Base-by-base conservation (phyloP, 2,329 filamentous ascomycete species). In the Monilinia aucupariae region DNA sequence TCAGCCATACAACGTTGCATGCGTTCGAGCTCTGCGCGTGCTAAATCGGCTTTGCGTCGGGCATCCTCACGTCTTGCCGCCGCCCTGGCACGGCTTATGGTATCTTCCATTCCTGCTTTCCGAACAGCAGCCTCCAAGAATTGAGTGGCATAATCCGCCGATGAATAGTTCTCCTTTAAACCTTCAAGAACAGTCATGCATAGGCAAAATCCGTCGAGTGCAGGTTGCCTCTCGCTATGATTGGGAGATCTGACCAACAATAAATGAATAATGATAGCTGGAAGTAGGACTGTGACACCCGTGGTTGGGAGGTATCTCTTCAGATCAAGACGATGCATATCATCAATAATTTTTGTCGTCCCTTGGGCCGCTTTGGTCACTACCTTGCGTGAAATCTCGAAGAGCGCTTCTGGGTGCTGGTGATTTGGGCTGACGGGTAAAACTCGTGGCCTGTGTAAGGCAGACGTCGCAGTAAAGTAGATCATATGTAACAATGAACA, bases 141-240 rank as follows among this genome's bases (percentile, higher is more conserved):
- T 2, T 90, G 90, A 0, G 90, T 93, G n/a, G 91, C 92, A 71
- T 94, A 96, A 75, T 97, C 92, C n/a, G 93, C 93, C 0, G 92
- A 92, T 0, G 92, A 87, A 72, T 97, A 97, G 37, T 92, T 90
- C 72, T 96, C 91, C 45, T 92, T 86, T 22, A 97, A 81, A 67
- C 88, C 88, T 74, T 92, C 87, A 80, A 97, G 89, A 64, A 96
- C 91, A 53, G 87, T 84, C 91, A 97, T 96, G 77, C 93, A 97
- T 74, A 92, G 88, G 69, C 88, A 89, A 78, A 96, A 96, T 25
- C 91, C 90, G 64, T 87, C 84, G 30, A 92, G 82, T 53, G 90
- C 92, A 49, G 84, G 81, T 64, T 89, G 83, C 22, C 91, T 85
- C 4, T 88, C 86, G 61, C 86, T 84, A 20, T 85, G 83, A 61